Conservation (phyloP, 805 yeast genomes). For the Hyphopichia homilentoma region DNA sequence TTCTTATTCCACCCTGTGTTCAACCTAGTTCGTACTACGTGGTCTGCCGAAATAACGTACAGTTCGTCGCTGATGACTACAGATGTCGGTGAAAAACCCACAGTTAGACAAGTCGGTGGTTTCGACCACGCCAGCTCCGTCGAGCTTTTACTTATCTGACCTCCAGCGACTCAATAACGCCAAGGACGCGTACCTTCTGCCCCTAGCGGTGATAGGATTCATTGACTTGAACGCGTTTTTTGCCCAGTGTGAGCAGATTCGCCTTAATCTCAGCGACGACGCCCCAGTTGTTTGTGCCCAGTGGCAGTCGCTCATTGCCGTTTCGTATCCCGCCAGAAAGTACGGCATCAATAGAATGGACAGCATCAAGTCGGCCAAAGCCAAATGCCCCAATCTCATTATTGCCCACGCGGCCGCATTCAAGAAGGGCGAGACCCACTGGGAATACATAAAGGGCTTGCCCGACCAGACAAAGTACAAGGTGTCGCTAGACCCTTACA, state of each 20-base stretch:
- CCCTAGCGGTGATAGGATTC: slow-evolving; percentile 76
- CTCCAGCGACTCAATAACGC: slow-evolving; percentile 48
- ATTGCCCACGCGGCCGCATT: slow-evolving; percentile 93
- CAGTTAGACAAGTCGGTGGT: neutral
- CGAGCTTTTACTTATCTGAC: too few species aligned
- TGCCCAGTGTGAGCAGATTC: slow-evolving; percentile 86
- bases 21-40: too few species aligned
- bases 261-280: slow-evolving; percentile 58
- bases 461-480: slow-evolving; percentile 67
- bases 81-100: slow-evolving; percentile 2
- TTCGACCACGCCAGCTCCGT: neutral
- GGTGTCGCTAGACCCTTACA: slow-evolving; percentile 86
- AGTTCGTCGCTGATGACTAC: too few species aligned
- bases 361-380: slow-evolving; percentile 57
- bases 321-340: slow-evolving; percentile 82
- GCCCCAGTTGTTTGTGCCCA: slow-evolving; percentile 94
- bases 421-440: slow-evolving; percentile 76
- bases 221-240: slow-evolving; percentile 93
- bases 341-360: slow-evolving; percentile 82
- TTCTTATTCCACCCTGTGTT: too few species aligned
- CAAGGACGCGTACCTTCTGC: slow-evolving; percentile 52
- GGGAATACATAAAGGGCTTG: slow-evolving; percentile 66
- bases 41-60: too few species aligned
- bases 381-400: slow-evolving; percentile 72
- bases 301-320: slow-evolving; percentile 89